These are phyloP conservation scores for Marvania coccoides DNA, from an alignment of 139 green algal genomes.

Conservation along the genomic window DNA sequence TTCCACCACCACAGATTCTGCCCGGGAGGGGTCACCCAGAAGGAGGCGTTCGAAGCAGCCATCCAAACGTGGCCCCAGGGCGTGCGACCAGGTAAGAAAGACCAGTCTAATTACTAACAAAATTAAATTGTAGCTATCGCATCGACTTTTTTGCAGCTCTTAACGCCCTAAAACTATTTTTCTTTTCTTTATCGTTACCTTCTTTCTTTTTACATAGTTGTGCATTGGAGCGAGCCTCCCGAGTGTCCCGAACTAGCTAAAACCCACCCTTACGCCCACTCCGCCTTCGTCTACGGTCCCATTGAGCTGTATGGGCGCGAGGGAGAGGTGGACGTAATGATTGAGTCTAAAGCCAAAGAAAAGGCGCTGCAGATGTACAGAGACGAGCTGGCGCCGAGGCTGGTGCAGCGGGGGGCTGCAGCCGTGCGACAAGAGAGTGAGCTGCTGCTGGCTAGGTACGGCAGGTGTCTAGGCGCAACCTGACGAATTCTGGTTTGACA, in stretches of 20 bases:
- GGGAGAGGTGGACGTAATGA: slow-evolving; percentile 47
- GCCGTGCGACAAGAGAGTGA: no score
- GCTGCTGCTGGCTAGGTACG: no score
- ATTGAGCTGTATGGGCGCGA: slow-evolving; percentile 46
- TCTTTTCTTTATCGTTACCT: no score
- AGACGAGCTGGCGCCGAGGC: background rate
- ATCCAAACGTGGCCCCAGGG: slow-evolving; percentile 43
- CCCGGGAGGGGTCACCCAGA: slow-evolving; percentile 18
- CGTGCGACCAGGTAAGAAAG: slow-evolving; percentile 37
- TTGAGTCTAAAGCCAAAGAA: slow-evolving; percentile 59
- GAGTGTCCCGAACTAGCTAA: slow-evolving; percentile 1
- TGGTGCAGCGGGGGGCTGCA: no score
- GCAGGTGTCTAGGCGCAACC: no score
- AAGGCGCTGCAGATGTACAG: slow-evolving; percentile 35
- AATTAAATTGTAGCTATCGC: no score
- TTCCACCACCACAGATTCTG: slow-evolving; percentile 60
- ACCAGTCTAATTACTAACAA: no score
- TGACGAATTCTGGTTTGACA: no score
- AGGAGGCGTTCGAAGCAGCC: slow-evolving; percentile 37
- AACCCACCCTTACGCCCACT: slow-evolving; percentile 7
- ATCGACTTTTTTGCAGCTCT: no score
- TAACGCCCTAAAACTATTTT: no score
- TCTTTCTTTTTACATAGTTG: background rate
- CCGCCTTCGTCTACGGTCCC: slow-evolving; percentile 29
- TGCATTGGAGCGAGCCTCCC: slow-evolving; percentile 13